A percentile compares a stretch with the other conserved stretches of the same genome.
phyloP scores from a whole-genome alignment of 768 basidiomycete species.

The Auricularia heimuer region DNA sequence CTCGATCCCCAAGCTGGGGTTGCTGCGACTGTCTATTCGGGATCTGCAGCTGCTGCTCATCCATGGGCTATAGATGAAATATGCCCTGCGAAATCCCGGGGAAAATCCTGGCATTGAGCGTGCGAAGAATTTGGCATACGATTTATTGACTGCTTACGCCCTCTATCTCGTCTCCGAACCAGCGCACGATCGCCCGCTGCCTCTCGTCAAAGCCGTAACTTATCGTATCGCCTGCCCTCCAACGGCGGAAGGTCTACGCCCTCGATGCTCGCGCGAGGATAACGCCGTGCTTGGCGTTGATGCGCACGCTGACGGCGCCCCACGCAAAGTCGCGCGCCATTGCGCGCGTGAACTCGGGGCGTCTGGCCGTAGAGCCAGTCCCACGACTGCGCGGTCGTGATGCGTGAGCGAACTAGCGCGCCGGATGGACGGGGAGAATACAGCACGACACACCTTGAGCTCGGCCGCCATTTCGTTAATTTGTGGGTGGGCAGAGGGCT shows the following conservation, averaged over 20 bases:
- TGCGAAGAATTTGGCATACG: too few relatives aligned
- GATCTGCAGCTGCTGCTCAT: too few relatives aligned
- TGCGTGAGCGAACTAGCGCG: background rate
- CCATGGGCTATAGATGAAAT: too few relatives aligned
- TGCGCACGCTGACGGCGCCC: conserved; percentile 30
- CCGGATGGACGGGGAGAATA: conserved; percentile 23
- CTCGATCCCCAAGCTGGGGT: too few relatives aligned
- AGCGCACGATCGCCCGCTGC: background rate
- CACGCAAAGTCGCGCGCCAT: conserved; percentile 28
- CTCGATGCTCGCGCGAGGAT: conserved; percentile 25
- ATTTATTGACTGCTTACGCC: too few relatives aligned
- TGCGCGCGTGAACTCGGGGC: conserved; percentile 75
- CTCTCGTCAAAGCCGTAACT: background rate
- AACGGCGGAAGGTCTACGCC: background rate
- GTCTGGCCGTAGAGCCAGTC: conserved; percentile 90
- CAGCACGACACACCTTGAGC: too few relatives aligned
- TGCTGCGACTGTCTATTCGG: too few relatives aligned
- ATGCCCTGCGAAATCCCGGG: too few relatives aligned
- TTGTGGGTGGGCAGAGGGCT: too few relatives aligned
- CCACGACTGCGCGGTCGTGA: conserved; percentile 54
- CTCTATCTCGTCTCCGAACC: background rate
- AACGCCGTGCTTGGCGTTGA: conserved; percentile 57
- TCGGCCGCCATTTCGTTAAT: accelerated
- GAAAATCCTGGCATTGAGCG: too few relatives aligned
- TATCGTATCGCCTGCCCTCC: background rate